Evolutionary conservation across 805 yeast species (phyloP).

Genomic region (Starmerella etchellsii): DNA sequence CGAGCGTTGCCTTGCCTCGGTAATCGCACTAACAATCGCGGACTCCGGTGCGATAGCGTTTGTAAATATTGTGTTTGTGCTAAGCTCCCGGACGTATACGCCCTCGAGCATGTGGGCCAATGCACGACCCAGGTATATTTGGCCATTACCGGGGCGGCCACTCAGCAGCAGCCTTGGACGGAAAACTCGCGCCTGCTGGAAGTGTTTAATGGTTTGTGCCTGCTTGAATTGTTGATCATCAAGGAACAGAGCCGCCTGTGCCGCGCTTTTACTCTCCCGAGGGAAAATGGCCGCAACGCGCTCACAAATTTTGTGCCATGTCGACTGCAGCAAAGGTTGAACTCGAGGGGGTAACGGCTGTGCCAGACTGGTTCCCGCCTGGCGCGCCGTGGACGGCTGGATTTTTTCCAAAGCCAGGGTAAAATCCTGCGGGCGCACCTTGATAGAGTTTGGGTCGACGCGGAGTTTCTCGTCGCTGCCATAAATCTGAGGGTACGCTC

Average conservation of each 20-base stretch:
- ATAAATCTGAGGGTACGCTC: constrained; percentile 89
- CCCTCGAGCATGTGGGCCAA: constrained; percentile 75
- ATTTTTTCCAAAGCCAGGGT: constrained; percentile 74
- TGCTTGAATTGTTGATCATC: constrained; percentile 45
- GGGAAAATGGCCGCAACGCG: constrained; percentile 8
- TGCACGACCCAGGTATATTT: constrained; percentile 72
- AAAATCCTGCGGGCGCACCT: constrained; percentile 71
- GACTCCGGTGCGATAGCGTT: constrained; percentile 57
- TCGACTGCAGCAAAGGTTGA: constrained; percentile 45
- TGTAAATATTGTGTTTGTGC: constrained; percentile 43
- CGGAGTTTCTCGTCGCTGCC: constrained; percentile 54
- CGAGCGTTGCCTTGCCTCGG: constrained; percentile 78
- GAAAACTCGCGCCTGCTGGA: constrained; percentile 51
- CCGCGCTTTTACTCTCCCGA: neutral
- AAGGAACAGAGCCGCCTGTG: constrained; percentile 27
- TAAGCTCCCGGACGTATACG: constrained; percentile 71
- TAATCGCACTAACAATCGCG: constrained; percentile 64
- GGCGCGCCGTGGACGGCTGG: constrained; percentile 84
- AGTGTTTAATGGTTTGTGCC: constrained; percentile 49
- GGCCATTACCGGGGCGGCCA: constrained; percentile 75
- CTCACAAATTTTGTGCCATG: neutral
- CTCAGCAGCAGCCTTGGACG: constrained; percentile 67
- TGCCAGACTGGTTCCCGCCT: constrained; percentile 56
- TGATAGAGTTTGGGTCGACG: constrained; percentile 58
- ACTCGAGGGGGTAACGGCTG: constrained; percentile 63